phyloP scores from a whole-genome alignment of 2,329 filamentous ascomycete genomes.

The Trichoderma aggressivum region DNA sequence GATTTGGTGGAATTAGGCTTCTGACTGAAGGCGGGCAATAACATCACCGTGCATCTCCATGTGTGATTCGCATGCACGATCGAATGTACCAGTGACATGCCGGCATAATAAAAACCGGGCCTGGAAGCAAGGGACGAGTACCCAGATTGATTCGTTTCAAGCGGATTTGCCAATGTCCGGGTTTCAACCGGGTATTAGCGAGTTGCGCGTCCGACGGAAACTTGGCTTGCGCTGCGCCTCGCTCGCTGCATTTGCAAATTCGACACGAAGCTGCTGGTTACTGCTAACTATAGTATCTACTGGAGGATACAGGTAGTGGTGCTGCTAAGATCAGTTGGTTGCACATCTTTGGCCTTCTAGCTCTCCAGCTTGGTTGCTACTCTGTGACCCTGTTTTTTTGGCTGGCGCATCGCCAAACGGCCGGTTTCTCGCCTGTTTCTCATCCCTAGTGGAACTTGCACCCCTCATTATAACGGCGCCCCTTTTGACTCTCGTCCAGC shows the following conservation, averaged over 20 bases:
- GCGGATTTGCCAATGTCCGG: background rate
- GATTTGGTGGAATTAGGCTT: background rate
- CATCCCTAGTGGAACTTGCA: conserved; percentile 14
- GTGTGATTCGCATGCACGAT: conserved; percentile 3
- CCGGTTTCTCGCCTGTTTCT: conserved; percentile 3
- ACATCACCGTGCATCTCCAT: conserved; percentile 13
- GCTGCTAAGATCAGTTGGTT: background rate
- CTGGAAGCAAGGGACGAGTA: background rate
- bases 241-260: background rate
- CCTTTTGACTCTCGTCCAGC: background rate
- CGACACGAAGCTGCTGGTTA: background rate
- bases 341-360: background rate
- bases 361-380: background rate
- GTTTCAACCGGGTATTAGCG: conserved; percentile 6
- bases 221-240: conserved; percentile 16
- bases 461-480: conserved; percentile 12
- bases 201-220: conserved; percentile 11
- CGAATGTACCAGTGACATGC: background rate
- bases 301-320: background rate
- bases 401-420: conserved; percentile 2
- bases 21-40: background rate
- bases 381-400: background rate
- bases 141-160: background rate
- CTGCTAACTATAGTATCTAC: background rate
- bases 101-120: conserved; percentile 5